phyloP scores from a whole-genome alignment of 225 moss, liverwort and hornwort genomes.

The Polytrichum commune region DNA sequence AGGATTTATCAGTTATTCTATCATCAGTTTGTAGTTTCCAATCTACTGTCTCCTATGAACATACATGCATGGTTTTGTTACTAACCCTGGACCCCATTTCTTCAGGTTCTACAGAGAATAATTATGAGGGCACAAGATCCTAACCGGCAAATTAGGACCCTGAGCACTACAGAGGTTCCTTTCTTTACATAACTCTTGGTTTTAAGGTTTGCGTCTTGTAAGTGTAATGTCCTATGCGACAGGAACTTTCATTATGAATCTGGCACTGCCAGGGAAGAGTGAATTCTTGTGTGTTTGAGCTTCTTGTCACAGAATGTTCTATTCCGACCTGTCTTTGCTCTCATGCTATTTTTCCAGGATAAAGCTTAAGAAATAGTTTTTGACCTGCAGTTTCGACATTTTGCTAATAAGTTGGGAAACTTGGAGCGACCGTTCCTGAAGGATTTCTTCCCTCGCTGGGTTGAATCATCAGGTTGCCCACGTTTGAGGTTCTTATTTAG shows the following conservation, averaged over 20 bases:
- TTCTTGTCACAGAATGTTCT: neutral
- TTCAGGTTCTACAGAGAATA: conserved; percentile 93
- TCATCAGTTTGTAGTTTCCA: no score
- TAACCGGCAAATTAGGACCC: conserved; percentile 66
- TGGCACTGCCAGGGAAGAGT: neutral
- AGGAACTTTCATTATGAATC: neutral
- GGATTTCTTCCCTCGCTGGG: conserved; percentile 99
- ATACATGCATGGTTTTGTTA: no score
- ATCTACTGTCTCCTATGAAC: no score
- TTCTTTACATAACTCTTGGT: neutral
- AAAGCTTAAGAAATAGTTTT: conserved; percentile 9
- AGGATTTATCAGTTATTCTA: no score
- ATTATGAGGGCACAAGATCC: conserved; percentile 88
- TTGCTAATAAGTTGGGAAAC: conserved; percentile 97
- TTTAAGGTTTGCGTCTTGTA: neutral
- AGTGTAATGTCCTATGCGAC: neutral
- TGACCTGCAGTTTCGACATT: conserved; percentile 89
- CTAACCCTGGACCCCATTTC: conserved; percentile 3
- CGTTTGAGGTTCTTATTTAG: conserved; percentile 69
- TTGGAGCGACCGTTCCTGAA: conserved; percentile 95
- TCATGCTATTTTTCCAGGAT: neutral
- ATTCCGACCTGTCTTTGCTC: neutral
- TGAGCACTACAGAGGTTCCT: conserved; percentile 86
- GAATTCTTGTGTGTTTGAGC: no score
- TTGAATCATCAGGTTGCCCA: conserved; percentile 98